Evolutionary conservation across 768 basidiomycete species (phyloP).

Genomic region (Leccinum sublutescens): DNA sequence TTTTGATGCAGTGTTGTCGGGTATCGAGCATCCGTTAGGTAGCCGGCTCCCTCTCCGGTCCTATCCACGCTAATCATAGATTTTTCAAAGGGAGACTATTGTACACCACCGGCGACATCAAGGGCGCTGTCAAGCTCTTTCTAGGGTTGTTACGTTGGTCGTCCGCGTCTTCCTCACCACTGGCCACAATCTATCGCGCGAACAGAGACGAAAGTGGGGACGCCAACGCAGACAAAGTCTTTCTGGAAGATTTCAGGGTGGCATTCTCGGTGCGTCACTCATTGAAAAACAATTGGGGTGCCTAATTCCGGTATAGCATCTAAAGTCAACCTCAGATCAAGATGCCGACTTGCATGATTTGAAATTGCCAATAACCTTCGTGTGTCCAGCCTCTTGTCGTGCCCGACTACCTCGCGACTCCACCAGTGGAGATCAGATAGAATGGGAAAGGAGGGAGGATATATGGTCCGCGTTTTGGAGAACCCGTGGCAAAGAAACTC

Average conservation of each 20-base stretch:
- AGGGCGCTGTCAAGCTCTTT: conserved; percentile 76
- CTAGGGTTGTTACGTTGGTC: conserved; percentile 64
- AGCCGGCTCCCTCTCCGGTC: conserved; percentile 7
- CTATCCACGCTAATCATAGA: conserved; percentile 6
- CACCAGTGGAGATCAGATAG: conserved; percentile 38
- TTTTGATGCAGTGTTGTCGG: conserved; percentile 64
- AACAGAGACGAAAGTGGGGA: conserved; percentile 32
- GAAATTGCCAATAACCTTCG: conserved; percentile 66
- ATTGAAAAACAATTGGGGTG: not conserved
- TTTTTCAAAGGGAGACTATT: conserved; percentile 65
- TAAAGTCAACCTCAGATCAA: conserved; percentile 55
- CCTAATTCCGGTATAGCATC: conserved; percentile 53
- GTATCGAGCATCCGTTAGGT: conserved; percentile 82
- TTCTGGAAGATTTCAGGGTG: conserved; percentile 84
- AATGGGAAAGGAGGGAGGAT: conserved; percentile 67
- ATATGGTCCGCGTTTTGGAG: conserved; percentile 64
- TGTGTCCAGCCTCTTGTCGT: conserved; percentile 52
- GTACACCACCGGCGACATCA: conserved; percentile 86
- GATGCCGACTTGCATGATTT: conserved; percentile 44
- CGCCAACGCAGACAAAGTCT: conserved; percentile 58
- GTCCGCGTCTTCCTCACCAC: conserved; percentile 16
- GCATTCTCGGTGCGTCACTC: conserved; percentile 68
- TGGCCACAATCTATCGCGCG: conserved; percentile 13
- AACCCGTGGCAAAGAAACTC: conserved; percentile 48
- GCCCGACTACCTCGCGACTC: conserved; percentile 56